phyloP scores from a whole-genome alignment of 73 alveolate genomes.

The Paramecium sexaurelia region DNA sequence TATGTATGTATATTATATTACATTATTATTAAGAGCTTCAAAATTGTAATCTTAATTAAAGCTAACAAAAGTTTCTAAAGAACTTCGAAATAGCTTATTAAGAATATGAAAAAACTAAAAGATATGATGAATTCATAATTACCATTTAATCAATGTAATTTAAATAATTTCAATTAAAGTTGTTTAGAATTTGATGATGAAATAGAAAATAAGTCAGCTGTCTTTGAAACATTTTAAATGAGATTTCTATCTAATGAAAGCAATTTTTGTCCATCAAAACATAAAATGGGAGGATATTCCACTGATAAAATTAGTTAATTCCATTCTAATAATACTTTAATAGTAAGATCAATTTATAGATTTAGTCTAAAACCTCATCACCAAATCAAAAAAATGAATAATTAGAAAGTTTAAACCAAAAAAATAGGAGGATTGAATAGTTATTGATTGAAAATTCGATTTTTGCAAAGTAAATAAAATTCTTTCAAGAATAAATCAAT shows the following conservation, averaged over 20 bases:
- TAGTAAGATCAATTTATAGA: neutral
- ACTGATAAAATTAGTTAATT: slow-evolving; percentile 12
- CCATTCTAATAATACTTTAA: neutral
- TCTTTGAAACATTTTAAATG: neutral
- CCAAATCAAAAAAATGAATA: neutral
- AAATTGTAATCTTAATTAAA: neutral
- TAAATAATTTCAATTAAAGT: neutral
- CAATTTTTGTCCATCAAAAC: neutral
- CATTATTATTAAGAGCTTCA: neutral
- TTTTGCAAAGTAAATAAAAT: neutral
- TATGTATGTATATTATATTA: neutral
- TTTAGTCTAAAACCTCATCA: neutral
- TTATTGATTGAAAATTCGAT: neutral
- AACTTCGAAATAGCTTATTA: neutral
- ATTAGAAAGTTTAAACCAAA: neutral
- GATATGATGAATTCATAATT: neutral
- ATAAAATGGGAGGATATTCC: neutral
- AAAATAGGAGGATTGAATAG: neutral
- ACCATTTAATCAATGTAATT: neutral
- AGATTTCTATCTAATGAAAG: neutral
- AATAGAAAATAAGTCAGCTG: neutral
- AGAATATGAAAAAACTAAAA: neutral
- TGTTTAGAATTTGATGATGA: neutral
- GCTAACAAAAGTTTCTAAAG: neutral
- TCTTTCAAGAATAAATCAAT: neutral